phyloP scores from a whole-genome alignment of 2,329 filamentous ascomycete genomes.

The Clonostachys rosea region DNA sequence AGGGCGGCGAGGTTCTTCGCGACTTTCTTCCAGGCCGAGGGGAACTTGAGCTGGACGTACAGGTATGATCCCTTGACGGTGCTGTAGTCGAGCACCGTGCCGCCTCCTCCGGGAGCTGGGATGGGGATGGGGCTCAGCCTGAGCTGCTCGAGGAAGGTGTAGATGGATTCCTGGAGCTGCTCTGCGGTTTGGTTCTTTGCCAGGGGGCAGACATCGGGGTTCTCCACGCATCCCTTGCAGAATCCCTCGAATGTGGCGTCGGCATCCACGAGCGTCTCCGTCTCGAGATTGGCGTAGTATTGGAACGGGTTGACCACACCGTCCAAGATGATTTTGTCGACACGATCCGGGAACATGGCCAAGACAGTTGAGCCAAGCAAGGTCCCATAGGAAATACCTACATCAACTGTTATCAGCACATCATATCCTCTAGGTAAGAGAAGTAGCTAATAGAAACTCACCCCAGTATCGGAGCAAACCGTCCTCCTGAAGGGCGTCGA shows the following conservation, averaged over 20 bases:
- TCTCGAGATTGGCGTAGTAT: conserved; percentile 18
- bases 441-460: conserved; percentile 4
- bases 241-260: conserved; percentile 20
- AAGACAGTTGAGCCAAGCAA: conserved; percentile 28
- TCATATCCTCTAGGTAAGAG: neutral
- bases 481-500: conserved; percentile 32
- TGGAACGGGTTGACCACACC: conserved; percentile 23
- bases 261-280: conserved; percentile 12
- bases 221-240: conserved; percentile 16
- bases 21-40: conserved; percentile 7
- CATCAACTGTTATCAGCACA: neutral
- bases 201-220: conserved; percentile 15
- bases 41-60: conserved; percentile 10
- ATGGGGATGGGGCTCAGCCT: conserved; percentile 16
- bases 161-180: conserved; percentile 26
- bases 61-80: conserved; percentile 9
- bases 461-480: conserved; percentile 27
- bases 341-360: conserved; percentile 33
- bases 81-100: conserved; percentile 14
- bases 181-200: conserved; percentile 19
- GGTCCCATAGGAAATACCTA: conserved; percentile 34
- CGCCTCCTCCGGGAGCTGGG: neutral
- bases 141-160: conserved; percentile 16
- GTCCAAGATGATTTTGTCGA: conserved; percentile 31
- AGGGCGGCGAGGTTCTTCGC: conserved; percentile 6